These are phyloP conservation scores for Colletotrichum chlorophyti DNA, from an alignment of 2,329 filamentous ascomycete species.

Conservation along the genomic window DNA sequence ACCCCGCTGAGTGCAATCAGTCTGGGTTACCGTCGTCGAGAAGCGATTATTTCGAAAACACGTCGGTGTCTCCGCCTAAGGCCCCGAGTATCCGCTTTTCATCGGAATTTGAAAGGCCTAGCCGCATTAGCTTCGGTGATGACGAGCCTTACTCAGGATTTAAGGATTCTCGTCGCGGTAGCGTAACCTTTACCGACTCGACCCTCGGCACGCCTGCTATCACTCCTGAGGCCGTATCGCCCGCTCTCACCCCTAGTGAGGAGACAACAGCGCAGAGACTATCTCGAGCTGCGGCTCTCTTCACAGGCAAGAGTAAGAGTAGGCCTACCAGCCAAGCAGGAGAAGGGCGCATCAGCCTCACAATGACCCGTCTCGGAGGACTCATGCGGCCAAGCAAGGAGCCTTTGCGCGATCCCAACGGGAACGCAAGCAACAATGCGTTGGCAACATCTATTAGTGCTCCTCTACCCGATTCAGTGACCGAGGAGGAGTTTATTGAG, in stretches of 20 bases:
- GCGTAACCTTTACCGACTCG: conserved; percentile 56
- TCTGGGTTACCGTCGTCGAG: conserved; percentile 38
- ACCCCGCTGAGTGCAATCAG: conserved; percentile 35
- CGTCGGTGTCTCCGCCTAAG: conserved; percentile 41
- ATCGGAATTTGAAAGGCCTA: conserved; percentile 56
- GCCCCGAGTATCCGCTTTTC: conserved; percentile 62
- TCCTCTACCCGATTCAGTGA: conserved; percentile 21
- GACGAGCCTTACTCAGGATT: conserved; percentile 42
- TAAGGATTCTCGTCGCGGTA: conserved; percentile 55
- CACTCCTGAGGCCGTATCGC: conserved; percentile 44
- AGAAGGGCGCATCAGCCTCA: conserved; percentile 63
- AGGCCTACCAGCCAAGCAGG: conserved; percentile 65
- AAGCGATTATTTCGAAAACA: conserved; percentile 54
- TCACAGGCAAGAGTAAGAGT: conserved; percentile 56
- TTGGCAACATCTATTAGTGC: conserved; percentile 18
- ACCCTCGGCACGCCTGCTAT: conserved; percentile 45
- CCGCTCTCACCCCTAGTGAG: conserved; percentile 52
- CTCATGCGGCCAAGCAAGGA: conserved; percentile 61
- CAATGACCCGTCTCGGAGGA: conserved; percentile 61
- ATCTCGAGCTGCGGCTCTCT: conserved; percentile 63
- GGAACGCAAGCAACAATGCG: conserved; percentile 24
- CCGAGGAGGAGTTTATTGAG: conserved; percentile 29
- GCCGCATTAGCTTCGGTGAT: conserved; percentile 54
- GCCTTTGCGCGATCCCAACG: conserved; percentile 41
- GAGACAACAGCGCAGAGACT: conserved; percentile 61